phyloP scores from a whole-genome alignment of 2,329 filamentous ascomycete genomes.

The Stachybotrys chlorohalonatus region DNA sequence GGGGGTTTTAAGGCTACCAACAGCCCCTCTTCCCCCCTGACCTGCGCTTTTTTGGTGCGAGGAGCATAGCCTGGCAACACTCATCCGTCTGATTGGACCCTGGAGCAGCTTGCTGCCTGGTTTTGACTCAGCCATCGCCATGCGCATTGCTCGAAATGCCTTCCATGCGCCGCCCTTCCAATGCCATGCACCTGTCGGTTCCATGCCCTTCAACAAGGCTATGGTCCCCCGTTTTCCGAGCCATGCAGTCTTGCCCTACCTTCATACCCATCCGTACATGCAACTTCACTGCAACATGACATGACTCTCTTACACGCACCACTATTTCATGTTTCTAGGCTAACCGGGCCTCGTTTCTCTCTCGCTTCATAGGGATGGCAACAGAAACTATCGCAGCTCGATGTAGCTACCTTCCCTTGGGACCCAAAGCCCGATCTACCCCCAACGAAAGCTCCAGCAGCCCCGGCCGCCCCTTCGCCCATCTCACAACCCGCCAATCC shows the following conservation, averaged over 20 bases:
- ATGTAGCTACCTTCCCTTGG: conserved; percentile 89
- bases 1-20: conserved; percentile 34
- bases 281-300: too few relatives aligned
- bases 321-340: too few relatives aligned
- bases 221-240: too few relatives aligned
- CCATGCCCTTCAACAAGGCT: too few relatives aligned
- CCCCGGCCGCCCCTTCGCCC: conserved; percentile 9
- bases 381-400: conserved; percentile 74
- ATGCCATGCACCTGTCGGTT: background rate
- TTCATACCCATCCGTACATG: too few relatives aligned
- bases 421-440: conserved; percentile 71
- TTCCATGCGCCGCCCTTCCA: background rate
- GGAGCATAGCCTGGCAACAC: background rate
- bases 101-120: conserved; percentile 2
- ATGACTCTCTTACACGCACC: too few relatives aligned
- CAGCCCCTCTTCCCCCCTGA: conserved; percentile 10
- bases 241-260: too few relatives aligned
- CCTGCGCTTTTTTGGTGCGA: background rate
- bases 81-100: conserved; percentile 12
- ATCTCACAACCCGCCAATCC: conserved; percentile 19
- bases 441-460: conserved; percentile 22
- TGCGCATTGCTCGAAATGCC: background rate
- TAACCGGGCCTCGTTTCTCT: background rate
- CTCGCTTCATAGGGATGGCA: conserved; percentile 69
- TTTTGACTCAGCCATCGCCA: conserved; percentile 1